Base-by-base conservation (phyloP, 805 yeast species). In the Torulaspora microellipsoides region DNA sequence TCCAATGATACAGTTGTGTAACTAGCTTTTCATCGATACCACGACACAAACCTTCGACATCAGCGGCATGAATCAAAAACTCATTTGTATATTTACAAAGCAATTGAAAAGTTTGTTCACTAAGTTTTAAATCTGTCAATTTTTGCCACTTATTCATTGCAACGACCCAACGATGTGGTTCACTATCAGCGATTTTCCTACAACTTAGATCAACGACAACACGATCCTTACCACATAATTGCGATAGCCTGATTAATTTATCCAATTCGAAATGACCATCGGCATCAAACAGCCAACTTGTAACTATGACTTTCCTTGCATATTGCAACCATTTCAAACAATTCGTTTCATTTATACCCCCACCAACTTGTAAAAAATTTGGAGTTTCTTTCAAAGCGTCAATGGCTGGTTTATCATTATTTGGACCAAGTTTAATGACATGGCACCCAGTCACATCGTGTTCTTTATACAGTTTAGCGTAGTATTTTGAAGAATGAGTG, bases 101-200 rank as follows among this genome's bases (percentile, higher is more conserved):
- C 36, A 64, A 47, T 3, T 55, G 60, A 46, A 93, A 75, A 23
- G 84, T 75, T 20, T 74, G 76, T 38, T 64, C 61, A 38, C 70
- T 70, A 42, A 93, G 69, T 43, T 68, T 74, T 35, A 81, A 73
- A 31, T 74, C 73, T 0, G 99, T 93, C 25, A 90, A 65, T 0
- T 90, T 85, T 62, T 90, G 97, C 99, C 99, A 93, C 65, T 89
- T 85, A 66, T 93, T 90, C 80, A 89, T 93, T 2, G 98, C 96
- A n/a, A 93, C 99, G 29, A 83, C 75, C 99, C 99, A 93, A 9
- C 40, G 38, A 17, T 32, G n/a, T 30, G 17, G 17, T 37, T 46
- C 53, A 8, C 44, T 42, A 15, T 49, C 54, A 7, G 43, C 53
- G 5, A 58, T 59, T 13, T 68, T 65, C 47, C 95, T 75, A 63